Evolutionary conservation across 169 alveolate species (phyloP).

Genomic region (Neospora caninum): DNA sequence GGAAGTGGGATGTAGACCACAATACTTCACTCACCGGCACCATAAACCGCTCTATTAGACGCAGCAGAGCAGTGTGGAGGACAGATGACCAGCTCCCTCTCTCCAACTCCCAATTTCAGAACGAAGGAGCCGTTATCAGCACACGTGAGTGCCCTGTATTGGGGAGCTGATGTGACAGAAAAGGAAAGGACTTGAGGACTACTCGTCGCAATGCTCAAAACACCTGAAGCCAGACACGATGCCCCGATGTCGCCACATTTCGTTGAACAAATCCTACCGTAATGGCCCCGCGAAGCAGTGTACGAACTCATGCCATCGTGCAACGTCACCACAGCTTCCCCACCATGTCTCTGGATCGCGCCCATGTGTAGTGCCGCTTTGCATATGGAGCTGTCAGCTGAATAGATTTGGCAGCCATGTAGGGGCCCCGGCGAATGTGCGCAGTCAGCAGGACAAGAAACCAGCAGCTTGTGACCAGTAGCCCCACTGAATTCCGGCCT

Average conservation of each 20-base stretch:
- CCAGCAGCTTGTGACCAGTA: slow-evolving; percentile 76
- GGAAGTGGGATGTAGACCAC: slow-evolving; percentile 74
- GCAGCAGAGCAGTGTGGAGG: slow-evolving; percentile 77
- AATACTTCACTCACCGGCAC: slow-evolving; percentile 60
- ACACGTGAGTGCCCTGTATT: slow-evolving; percentile 77
- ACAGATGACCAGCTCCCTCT: slow-evolving; percentile 78
- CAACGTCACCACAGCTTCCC: slow-evolving; percentile 50
- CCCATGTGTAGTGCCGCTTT: slow-evolving; percentile 85
- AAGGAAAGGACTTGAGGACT: slow-evolving; percentile 82
- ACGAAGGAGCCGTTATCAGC: slow-evolving; percentile 76
- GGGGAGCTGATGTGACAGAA: slow-evolving; percentile 80
- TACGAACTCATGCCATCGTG: slow-evolving; percentile 38
- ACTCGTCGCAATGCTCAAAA: slow-evolving; percentile 55
- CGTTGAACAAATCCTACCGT: slow-evolving; percentile 44
- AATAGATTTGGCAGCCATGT: slow-evolving; percentile 81
- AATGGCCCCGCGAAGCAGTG: slow-evolving; percentile 64
- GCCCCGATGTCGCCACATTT: background rate
- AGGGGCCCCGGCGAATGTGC: slow-evolving; percentile 71
- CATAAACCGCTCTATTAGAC: slow-evolving; percentile 70
- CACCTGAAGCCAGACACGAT: slow-evolving; percentile 24
- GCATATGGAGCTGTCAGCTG: slow-evolving; percentile 87
- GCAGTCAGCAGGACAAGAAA: slow-evolving; percentile 87
- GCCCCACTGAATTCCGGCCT: slow-evolving; percentile 56
- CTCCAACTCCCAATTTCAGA: slow-evolving; percentile 80
- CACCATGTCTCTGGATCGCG: slow-evolving; percentile 57